Evolutionary conservation across 2,329 filamentous ascomycete genomes (phyloP), one percentile per base, ranked within the genome.

Genomic region (Botrytis pseudocinerea): DNA sequence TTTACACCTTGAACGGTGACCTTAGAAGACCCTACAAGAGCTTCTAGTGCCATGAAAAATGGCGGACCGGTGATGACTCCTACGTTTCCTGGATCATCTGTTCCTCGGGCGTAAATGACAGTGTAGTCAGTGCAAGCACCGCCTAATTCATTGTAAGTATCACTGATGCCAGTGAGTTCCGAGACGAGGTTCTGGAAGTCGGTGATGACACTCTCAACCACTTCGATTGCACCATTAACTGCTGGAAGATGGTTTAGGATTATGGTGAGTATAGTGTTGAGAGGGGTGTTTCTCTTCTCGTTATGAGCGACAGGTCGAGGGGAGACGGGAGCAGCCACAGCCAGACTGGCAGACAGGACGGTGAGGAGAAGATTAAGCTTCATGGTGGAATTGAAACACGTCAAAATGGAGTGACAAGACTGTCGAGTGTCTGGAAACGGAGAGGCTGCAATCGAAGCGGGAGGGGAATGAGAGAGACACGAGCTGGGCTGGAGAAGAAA

Each of bases 101-200:
- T 85, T 38, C 84, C 85, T 63, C 85, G 83, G 16, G 85, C 84
- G 75, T 84, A 87, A 64, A 86, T 83, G 68, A 87, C 84, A 40
- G 85, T 83, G 59, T 80, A 80, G 16, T 73, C 40, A n/a, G 68
- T 79, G 57, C 79, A 80, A 38, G 73, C 32, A 25, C 72, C 66
- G 0, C 74, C 72, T 25, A 79, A 71, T 51, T 79, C 65, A 57
- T 80, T 80, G 65, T 78, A 79, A 1, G 78, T 80, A 0, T 73
- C 76, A 68, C 76, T 73, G 57, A 77, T 70, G 9, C 77, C 77
- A 16, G 76, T 76, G 2, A 78, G 28, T 4, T 60, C 28, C 4
- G 76, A 76, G 35, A 80, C 51, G 46, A 77, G 60, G 2, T 57
- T 20, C 62, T 80, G 77, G 32, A 79, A 77, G 18, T 32, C 40